These are phyloP conservation scores for Raffaelea albimanens DNA, from an alignment of 2,329 filamentous ascomycete genomes.

Conservation along the genomic window DNA sequence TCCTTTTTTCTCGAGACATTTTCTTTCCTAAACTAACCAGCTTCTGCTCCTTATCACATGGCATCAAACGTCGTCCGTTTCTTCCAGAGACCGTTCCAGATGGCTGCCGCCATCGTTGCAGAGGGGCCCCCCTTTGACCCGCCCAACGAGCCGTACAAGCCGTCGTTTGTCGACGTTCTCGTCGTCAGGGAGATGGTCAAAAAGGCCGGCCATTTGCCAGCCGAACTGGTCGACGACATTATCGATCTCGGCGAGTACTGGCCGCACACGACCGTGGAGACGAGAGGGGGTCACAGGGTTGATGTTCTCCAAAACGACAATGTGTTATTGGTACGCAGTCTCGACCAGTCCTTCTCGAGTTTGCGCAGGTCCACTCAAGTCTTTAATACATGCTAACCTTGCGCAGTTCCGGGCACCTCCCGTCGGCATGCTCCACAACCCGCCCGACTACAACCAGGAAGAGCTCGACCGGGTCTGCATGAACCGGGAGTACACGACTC, in stretches of 20 bases:
- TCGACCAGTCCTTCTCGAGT: too few species aligned
- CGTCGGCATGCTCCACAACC: conserved; percentile 26
- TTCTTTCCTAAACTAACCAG: background rate
- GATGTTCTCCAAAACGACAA: conserved; percentile 21
- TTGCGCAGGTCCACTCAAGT: too few species aligned
- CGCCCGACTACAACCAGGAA: conserved; percentile 14
- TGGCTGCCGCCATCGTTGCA: background rate
- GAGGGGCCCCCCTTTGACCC: background rate
- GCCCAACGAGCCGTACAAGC: conserved; percentile 14
- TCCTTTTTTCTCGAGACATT: background rate
- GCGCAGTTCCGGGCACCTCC: conserved; percentile 31
- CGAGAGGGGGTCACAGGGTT: too few species aligned
- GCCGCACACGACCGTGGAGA: conserved; percentile 36
- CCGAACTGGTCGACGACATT: conserved; percentile 45
- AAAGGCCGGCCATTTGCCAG: conserved; percentile 34
- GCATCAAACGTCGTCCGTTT: too few species aligned
- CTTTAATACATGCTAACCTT: background rate
- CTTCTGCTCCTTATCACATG: background rate
- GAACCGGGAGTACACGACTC: background rate
- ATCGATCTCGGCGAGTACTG: conserved; percentile 55
- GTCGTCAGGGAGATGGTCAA: conserved; percentile 38
- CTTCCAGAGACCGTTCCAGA: too few species aligned
- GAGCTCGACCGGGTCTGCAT: background rate
- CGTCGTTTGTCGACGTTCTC: conserved; percentile 38
- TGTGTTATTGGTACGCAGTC: conserved; percentile 29